phyloP scores from a whole-genome alignment of 345 rosid genomes.

The Firmiana major region DNA sequence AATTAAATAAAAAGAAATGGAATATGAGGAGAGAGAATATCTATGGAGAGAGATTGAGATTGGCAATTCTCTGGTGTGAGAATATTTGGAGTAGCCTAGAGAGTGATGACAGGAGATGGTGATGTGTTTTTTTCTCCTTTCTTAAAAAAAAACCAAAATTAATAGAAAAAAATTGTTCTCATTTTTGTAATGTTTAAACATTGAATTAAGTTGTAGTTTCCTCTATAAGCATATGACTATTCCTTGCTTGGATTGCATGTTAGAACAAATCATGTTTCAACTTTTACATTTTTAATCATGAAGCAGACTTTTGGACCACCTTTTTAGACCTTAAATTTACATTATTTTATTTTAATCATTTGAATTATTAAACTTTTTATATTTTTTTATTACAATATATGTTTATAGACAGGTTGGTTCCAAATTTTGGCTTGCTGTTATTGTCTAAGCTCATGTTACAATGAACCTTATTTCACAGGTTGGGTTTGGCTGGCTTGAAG shows the following conservation, averaged over 20 bases:
- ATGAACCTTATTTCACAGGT: background rate
- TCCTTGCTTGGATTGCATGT: slow-evolving; percentile 41
- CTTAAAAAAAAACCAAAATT: background rate
- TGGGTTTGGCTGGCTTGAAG: background rate
- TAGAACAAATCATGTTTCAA: slow-evolving; percentile 14
- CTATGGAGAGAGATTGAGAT: slow-evolving; percentile 15
- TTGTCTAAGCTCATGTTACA: background rate
- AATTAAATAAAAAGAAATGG: slow-evolving; percentile 52
- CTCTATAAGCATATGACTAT: slow-evolving; percentile 18
- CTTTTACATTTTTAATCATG: slow-evolving; percentile 19
- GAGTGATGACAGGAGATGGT: slow-evolving; percentile 42
- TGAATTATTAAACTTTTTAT: background rate
- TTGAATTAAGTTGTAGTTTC: background rate
- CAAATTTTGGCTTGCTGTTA: slow-evolving; percentile 9
- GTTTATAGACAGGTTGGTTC: background rate
- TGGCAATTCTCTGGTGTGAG: slow-evolving; percentile 56
- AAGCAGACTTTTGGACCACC: slow-evolving; percentile 8
- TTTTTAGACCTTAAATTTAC: slow-evolving; percentile 4
- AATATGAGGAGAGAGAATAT: slow-evolving; percentile 33
- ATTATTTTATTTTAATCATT: background rate
- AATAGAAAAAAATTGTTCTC: background rate
- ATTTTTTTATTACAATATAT: background rate
- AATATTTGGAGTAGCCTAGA: slow-evolving; percentile 59
- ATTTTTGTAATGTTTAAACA: background rate
- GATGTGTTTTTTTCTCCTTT: slow-evolving; percentile 16